These are phyloP conservation scores for Rhizopus arrhizus DNA, from an alignment of 371 early-diverging fungal genomes.

Conservation along the genomic window DNA sequence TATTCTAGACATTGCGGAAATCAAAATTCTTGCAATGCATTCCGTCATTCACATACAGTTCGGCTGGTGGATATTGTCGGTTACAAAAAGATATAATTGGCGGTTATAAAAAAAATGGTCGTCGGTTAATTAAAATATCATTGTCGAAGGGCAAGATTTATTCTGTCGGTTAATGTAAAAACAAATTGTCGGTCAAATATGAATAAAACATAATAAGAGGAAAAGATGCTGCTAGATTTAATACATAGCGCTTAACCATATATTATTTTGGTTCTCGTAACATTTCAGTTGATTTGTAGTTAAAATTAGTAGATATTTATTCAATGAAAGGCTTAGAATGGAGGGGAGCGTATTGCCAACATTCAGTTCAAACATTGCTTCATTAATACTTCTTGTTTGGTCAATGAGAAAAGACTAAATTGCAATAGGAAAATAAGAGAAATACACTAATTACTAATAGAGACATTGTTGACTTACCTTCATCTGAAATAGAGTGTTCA, in stretches of 20 bases:
- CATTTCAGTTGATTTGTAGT: constrained; percentile 5
- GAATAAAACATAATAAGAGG: no score
- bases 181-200: not conserved
- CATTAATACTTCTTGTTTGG: not conserved
- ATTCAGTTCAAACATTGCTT: constrained; percentile 4
- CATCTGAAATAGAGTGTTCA: constrained; percentile 5
- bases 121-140: no score
- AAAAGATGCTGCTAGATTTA: constrained; percentile 1
- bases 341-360: constrained; percentile 4
- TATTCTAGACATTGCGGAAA: not conserved
- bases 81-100: not conserved
- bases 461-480: constrained; percentile 7
- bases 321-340: not conserved
- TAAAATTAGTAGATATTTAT: not conserved
- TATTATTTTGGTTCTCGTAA: constrained; percentile 6
- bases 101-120: not conserved
- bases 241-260: constrained; percentile 4
- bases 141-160: no score
- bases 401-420: constrained; percentile 9
- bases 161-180: not conserved
- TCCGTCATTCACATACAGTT: not conserved
- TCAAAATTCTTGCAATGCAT: not conserved
- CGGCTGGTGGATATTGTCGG: constrained; percentile 3
- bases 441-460: constrained; percentile 9
- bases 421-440: constrained; percentile 8